These are phyloP conservation scores for Fusarium tanahbumbuense DNA, from an alignment of 2,329 filamentous ascomycete species.

Conservation along the genomic window DNA sequence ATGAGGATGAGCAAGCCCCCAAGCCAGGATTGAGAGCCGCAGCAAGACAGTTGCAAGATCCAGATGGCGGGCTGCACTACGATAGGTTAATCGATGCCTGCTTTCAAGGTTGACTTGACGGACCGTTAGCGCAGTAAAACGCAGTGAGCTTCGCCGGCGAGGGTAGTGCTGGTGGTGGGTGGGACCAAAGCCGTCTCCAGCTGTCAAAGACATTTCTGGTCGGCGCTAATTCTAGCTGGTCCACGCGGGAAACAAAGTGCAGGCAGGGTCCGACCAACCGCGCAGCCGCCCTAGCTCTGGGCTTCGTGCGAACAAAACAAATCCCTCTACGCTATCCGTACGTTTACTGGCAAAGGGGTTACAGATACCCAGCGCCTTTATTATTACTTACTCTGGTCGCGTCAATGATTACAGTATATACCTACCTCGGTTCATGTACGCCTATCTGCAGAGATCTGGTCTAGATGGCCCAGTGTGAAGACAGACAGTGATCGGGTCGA, in stretches of 20 bases:
- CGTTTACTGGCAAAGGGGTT: not conserved
- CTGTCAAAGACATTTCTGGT: slow-evolving; percentile 41
- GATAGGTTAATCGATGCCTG: slow-evolving; percentile 26
- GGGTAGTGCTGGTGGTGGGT: slow-evolving; percentile 28
- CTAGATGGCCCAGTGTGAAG: not conserved
- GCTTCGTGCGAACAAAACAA: not conserved
- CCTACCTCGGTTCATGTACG: not conserved
- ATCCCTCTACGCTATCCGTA: not conserved
- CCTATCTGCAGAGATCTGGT: too few relatives aligned
- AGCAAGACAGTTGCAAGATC: slow-evolving; percentile 24
- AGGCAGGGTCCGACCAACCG: slow-evolving; percentile 27
- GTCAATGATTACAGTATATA: not conserved
- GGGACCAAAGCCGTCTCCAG: slow-evolving; percentile 33
- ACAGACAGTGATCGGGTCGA: not conserved
- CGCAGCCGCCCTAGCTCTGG: slow-evolving; percentile 13
- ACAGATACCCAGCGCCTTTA: not conserved
- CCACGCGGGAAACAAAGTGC: slow-evolving; percentile 35
- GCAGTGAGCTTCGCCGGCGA: slow-evolving; percentile 24
- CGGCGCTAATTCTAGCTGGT: slow-evolving; percentile 40
- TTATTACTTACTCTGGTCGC: not conserved
- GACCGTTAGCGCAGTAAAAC: slow-evolving; percentile 38
- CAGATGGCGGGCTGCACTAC: slow-evolving; percentile 31
- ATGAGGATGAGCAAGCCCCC: slow-evolving; percentile 29
- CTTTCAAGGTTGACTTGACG: slow-evolving; percentile 8
- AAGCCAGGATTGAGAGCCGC: slow-evolving; percentile 24